These are phyloP conservation scores for Notholithocarpus densiflorus DNA, from an alignment of 306 rosid genomes.

Conservation along the genomic window DNA sequence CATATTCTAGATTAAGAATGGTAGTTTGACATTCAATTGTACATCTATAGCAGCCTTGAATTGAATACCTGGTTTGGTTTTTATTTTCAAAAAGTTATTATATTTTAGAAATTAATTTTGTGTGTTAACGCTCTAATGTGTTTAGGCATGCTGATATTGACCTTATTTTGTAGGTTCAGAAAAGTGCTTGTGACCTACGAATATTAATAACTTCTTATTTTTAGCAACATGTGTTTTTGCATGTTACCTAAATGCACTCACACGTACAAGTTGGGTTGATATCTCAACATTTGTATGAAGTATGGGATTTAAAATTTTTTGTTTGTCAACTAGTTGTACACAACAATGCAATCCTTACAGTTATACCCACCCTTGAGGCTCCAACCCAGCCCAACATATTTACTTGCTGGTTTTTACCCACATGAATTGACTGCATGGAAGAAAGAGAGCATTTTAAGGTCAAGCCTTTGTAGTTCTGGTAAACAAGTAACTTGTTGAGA, in stretches of 20 bases:
- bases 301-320: not conserved
- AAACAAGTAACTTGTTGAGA: not conserved
- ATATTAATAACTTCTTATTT: not conserved
- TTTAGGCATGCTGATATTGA: not conserved
- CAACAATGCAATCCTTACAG: too few species aligned
- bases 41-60: not conserved
- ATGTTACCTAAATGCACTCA: not conserved
- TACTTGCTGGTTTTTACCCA: not conserved
- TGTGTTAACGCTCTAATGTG: too few species aligned
- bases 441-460: not conserved
- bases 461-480: not conserved
- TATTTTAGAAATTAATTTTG: not conserved
- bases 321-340: not conserved
- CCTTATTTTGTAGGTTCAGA: constrained; percentile 57
- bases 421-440: too few species aligned
- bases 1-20: not conserved
- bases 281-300: not conserved
- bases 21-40: not conserved
- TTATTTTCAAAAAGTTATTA: not conserved
- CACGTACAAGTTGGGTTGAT: not conserved
- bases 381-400: not conserved
- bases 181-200: constrained; percentile 57
- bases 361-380: not conserved
- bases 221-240: not conserved
- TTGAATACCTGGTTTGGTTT: not conserved